Evolutionary conservation across 345 rosid species (phyloP), one percentile per base, ranked within the genome.

Genomic region (Geranium rotundifolium): DNA sequence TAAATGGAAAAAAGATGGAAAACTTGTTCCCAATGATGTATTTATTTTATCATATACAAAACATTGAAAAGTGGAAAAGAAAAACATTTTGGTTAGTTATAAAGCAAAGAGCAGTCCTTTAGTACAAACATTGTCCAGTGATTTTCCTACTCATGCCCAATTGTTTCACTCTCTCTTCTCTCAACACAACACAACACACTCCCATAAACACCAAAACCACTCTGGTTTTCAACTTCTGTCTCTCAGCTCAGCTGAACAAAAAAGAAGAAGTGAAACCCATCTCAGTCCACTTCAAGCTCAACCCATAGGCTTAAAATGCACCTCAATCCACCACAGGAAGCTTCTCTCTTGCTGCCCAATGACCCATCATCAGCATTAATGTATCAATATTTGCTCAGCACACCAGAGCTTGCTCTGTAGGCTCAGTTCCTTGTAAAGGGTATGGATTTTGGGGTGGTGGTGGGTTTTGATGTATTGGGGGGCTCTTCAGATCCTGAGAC

Each of bases 401-500:
- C n/a, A n/a, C n/a, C n/a, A 31, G 37, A 31, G 37, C 3, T 64
- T 17, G 19, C 16, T 52, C 19, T 31, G 50, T 9, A 17, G 17
- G 37, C 54, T 18, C 30, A 15, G n/a, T 5, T 41, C 58, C 29
- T 54, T 52, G n/a, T 13, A 5, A 29, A 17, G 19, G 15, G 4
- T 63, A 84, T 84, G 89, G 83, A 82, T 73, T 82, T 78, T 64
- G 86, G 81, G 69, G 68, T 72, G 65, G 50, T 12, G 5, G 71
- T 72, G 67, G 78, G 82, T 68, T 66, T 80, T 57, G 89, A 80
- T 17, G 79, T 79, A 59, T 69, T 75, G 60, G 76, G 62, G 76
- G 80, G 75, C 69, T 75, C 84, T 69, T 77, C 84, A 60, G 84
- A 83, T 83, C 76, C 82, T 77, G 81, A 71, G 59, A 64, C 75